These are phyloP conservation scores for Taphrina confusa DNA, from an alignment of 1,139 yeast genomes.

Conservation along the genomic window DNA sequence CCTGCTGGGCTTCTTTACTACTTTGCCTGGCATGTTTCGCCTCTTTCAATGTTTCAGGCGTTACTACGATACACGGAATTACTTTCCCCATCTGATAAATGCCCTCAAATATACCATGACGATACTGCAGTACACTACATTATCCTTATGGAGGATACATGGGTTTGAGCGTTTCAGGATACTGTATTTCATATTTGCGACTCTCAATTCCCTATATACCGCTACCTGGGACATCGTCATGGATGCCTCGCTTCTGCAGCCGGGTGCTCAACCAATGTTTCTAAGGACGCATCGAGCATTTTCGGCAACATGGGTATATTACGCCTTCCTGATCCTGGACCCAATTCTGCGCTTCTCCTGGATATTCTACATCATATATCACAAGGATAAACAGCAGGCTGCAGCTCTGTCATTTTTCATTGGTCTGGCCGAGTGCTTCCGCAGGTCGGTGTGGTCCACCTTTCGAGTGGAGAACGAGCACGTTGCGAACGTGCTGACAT, in stretches of 20 bases:
- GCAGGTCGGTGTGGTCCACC: conserved; percentile 85
- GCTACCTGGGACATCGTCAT: conserved; percentile 82
- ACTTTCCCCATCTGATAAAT: conserved; percentile 97
- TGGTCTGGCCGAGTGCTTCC: conserved; percentile 74
- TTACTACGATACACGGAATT: conserved; percentile 86
- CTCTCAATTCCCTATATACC: conserved; percentile 67
- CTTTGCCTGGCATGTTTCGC: conserved; percentile 89
- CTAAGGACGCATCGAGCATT: conserved; percentile 61
- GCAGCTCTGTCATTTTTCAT: conserved; percentile 85
- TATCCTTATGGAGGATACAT: conserved; percentile 77
- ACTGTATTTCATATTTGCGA: conserved; percentile 71
- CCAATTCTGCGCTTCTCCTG: conserved; percentile 81
- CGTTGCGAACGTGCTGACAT: conserved; percentile 72
- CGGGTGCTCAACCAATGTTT: conserved; percentile 57
- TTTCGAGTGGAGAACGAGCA: conserved; percentile 97
- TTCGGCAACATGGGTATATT: conserved; percentile 63
- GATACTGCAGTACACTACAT: conserved; percentile 66
- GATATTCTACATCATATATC: conserved; percentile 75
- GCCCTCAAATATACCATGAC: conserved; percentile 72
- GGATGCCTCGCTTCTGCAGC: conserved; percentile 91
- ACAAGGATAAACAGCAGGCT: conserved; percentile 77
- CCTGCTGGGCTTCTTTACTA: conserved; percentile 73
- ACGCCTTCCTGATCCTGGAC: conserved; percentile 70
- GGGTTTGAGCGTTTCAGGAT: conserved; percentile 52
- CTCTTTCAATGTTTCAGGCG: conserved; percentile 87